phyloP scores from a whole-genome alignment of 2,329 filamentous ascomycete species.

The Ophiostoma ulmi region DNA sequence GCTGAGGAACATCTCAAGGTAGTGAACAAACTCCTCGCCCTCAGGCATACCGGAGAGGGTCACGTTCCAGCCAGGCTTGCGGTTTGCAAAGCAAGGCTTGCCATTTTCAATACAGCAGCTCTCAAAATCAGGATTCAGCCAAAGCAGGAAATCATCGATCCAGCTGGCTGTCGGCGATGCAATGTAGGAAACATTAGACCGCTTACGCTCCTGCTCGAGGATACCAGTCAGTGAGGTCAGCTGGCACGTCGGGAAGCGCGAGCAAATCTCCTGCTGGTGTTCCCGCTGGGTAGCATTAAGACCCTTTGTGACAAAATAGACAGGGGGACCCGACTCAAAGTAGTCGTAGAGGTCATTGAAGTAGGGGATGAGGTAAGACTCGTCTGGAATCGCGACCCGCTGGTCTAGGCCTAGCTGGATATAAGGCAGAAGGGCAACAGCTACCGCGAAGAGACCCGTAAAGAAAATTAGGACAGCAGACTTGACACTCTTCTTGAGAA shows the following conservation, averaged over 20 bases:
- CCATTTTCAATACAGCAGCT: conserved; percentile 65
- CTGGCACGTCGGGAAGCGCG: conserved; percentile 84
- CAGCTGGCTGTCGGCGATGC: conserved; percentile 85
- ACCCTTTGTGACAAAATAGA: conserved; percentile 87
- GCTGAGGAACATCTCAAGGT: conserved; percentile 75
- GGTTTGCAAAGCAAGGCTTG: conserved; percentile 70
- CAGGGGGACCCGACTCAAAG: conserved; percentile 82
- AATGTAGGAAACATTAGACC: conserved; percentile 81
- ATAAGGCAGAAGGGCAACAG: conserved; percentile 75
- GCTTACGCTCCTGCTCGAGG: conserved; percentile 88
- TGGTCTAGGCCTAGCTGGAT: conserved; percentile 88
- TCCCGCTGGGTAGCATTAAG: conserved; percentile 70
- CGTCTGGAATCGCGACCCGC: conserved; percentile 85
- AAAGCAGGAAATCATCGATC: conserved; percentile 94
- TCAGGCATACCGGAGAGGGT: conserved; percentile 89
- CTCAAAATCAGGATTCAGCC: conserved; percentile 84
- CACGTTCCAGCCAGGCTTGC: conserved; percentile 80
- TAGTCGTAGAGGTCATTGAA: conserved; percentile 96
- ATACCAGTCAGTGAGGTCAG: conserved; percentile 79
- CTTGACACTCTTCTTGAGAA: conserved; percentile 78
- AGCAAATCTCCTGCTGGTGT: conserved; percentile 82
- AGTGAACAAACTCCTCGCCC: conserved; percentile 82
- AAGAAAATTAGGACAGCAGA: conserved; percentile 72
- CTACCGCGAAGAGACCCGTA: conserved; percentile 79
- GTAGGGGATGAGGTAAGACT: conserved; percentile 91